Evolutionary conservation across 2,329 filamentous ascomycete species (phyloP).

Genomic region (Tetracladium maxilliforme): DNA sequence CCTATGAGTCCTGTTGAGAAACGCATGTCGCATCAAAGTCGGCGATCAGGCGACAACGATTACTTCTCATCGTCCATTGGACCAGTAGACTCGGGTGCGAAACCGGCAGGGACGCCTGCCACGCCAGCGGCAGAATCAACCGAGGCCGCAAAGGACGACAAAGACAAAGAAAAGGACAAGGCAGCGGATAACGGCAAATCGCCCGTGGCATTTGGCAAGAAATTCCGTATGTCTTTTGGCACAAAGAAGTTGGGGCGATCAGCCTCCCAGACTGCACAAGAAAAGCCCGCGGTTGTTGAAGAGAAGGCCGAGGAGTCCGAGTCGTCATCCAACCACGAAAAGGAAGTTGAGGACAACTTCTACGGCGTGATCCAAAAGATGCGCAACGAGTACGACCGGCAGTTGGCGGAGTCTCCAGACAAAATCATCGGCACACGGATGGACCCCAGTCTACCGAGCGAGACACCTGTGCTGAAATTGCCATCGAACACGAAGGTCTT

Average conservation of each 20-base stretch:
- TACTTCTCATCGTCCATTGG: slow-evolving; percentile 55
- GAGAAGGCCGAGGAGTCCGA: slow-evolving; percentile 58
- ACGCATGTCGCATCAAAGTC: slow-evolving; percentile 36
- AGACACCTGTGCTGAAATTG: slow-evolving; percentile 64
- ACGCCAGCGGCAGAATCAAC: slow-evolving; percentile 24
- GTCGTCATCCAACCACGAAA: slow-evolving; percentile 49
- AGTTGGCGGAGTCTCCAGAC: slow-evolving; percentile 38
- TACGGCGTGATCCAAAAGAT: slow-evolving; percentile 60
- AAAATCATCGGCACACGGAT: slow-evolving; percentile 45
- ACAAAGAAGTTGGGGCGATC: slow-evolving; percentile 73
- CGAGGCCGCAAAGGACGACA: slow-evolving; percentile 36
- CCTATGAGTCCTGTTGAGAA: slow-evolving; percentile 42
- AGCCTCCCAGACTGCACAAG: slow-evolving; percentile 46
- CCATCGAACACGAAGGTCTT: slow-evolving; percentile 53
- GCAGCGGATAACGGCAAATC: slow-evolving; percentile 40
- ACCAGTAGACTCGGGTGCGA: slow-evolving; percentile 28
- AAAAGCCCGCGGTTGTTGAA: slow-evolving; percentile 60
- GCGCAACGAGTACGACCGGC: slow-evolving; percentile 57
- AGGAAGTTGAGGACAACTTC: slow-evolving; percentile 63
- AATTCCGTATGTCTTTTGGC: slow-evolving; percentile 65
- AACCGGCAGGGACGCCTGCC: slow-evolving; percentile 31
- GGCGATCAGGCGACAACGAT: slow-evolving; percentile 53
- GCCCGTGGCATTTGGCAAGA: slow-evolving; percentile 84
- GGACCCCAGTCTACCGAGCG: slow-evolving; percentile 53
- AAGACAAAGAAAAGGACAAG: slow-evolving; percentile 48